Base-by-base conservation (phyloP, 2,329 filamentous ascomycete species). In the Alternaria postmessia region DNA sequence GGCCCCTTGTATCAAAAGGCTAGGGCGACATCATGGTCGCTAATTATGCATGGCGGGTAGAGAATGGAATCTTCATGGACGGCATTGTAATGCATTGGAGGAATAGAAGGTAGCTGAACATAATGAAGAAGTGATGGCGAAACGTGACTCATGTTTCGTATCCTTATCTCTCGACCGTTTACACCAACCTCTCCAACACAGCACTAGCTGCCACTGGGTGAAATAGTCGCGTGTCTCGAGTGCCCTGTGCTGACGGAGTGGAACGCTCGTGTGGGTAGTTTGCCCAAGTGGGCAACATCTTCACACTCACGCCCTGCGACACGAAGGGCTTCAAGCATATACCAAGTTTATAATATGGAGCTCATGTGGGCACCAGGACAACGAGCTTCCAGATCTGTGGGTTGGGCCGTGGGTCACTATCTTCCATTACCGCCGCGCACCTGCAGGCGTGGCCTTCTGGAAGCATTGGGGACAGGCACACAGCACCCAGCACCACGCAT, bases 301-400 rank as follows among this genome's bases (percentile, higher is more conserved):
- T 44, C 51, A 54, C 41, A 36, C 38, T 32, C 30, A 12, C 3
- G 34, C 26, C 42, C 49, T 39, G 48, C 24, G 32, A 28, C 32
- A 24, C 20, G 44, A 39, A 32, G 39, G 16, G 20, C 32, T 26
- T 36, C 22, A 44, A 53, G 51, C 51, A 53, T 34, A 41, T 16
- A 46, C 26, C 55, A 58, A 54, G 55, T 18, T 22, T 20, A 42
- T 42, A 47, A 9, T 24, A 51, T 44, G 49, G 55, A 58, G 55
- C 34, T 47, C 26, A 26, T 38, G 51, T 49, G 22, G 36, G 34
- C 12, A 38, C 28, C 14, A 55, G 57, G 44, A 49, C 28, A 55
- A 28, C 16, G 51, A 49, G 43, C 46, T 55, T 59, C 57, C 57
- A 39, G 18, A 42, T 48, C 7, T 20, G 52, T 39, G 32, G 52